phyloP scores from a whole-genome alignment of 2,329 filamentous ascomycete species.

The Neofusicoccum kwambonambiense region DNA sequence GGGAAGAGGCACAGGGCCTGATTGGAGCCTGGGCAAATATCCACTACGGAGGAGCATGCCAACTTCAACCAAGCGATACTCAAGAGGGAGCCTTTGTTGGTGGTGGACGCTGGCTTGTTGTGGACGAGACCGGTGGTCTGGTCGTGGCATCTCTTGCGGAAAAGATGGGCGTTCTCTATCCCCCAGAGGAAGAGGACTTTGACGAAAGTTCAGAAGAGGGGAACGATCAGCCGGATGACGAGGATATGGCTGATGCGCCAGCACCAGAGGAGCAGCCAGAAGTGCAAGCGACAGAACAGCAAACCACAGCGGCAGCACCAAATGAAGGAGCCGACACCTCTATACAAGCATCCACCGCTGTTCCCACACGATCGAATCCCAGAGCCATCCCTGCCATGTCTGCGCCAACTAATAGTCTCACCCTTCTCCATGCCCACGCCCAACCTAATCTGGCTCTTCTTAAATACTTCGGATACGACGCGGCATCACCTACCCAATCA shows the following conservation, averaged over 20 bases:
- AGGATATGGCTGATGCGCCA: constrained; percentile 11
- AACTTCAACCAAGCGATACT: constrained; percentile 24
- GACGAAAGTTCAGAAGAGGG: constrained; percentile 26
- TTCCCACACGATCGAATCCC: constrained; percentile 25
- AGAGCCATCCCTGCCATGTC: constrained; percentile 55
- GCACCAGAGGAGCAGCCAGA: constrained; percentile 1
- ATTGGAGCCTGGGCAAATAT: constrained; percentile 89
- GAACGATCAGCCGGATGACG: constrained; percentile 16
- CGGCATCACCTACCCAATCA: constrained; percentile 53
- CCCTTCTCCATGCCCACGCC: constrained; percentile 74
- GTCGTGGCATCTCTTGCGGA: constrained; percentile 83
- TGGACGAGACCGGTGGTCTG: constrained; percentile 84
- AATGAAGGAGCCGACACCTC: background rate
- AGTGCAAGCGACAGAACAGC: background rate
- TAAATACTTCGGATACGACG: constrained; percentile 85
- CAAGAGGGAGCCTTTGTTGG: constrained; percentile 37
- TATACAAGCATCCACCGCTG: background rate
- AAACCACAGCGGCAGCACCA: background rate
- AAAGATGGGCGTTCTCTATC: constrained; percentile 77
- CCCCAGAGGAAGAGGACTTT: constrained; percentile 34
- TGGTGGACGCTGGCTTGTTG: constrained; percentile 71
- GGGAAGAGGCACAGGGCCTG: constrained; percentile 79
- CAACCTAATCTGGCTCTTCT: constrained; percentile 86
- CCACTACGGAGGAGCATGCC: constrained; percentile 62
- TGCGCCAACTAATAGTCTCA: constrained; percentile 71